Evolutionary conservation across 805 yeast genomes (phyloP), one percentile per base, ranked within the genome.

Genomic region (Hemisphaericaspora nanyangensis): DNA sequence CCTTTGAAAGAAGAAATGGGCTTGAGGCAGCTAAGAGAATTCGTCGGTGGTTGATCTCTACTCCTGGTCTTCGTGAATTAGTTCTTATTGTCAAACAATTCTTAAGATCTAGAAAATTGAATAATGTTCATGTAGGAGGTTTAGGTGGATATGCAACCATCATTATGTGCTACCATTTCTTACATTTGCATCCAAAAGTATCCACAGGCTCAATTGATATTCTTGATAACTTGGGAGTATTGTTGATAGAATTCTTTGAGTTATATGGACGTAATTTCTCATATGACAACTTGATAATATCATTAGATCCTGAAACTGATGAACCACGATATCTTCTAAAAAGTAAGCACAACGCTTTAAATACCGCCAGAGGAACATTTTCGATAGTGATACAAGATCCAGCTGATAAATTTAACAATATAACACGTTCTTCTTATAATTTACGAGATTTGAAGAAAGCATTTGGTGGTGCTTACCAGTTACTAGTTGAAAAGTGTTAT

Each of bases 111-210:
- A 70, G 97, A 51, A 77, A 74, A 42, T 66, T 90, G 44, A 88
- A 89, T 52, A 84, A 86, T 46, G 98, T 91, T 12, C 95, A 85
- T 51, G 80, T 81, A 17, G 99, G 99, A 37, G 98, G 98, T 0
- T 65, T 91, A 5, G 98, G 99, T 30, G 98, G 98, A 0, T 91
- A 83, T 57, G 79, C 96, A 6, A 85, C 87, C n/a, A 87, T 90
- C 31, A 89, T 96, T 52, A 54, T 93, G 55, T 88, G 85, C 13
- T 81, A 80, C 51, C 80, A 91, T 13, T 89, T 90, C 54, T 61
- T 90, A 45, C 75, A 70, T 48, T 65, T 85, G 45, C 98, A 91
- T 57, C 96, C 96, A 12, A 71, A 89, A 47, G 55, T 88, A 10
- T 57, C 81, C 2, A 77, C 95, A 0, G 72, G 77, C 6, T 77